Conservation (phyloP, 805 yeast species). For the Candida sonorensis region DNA sequence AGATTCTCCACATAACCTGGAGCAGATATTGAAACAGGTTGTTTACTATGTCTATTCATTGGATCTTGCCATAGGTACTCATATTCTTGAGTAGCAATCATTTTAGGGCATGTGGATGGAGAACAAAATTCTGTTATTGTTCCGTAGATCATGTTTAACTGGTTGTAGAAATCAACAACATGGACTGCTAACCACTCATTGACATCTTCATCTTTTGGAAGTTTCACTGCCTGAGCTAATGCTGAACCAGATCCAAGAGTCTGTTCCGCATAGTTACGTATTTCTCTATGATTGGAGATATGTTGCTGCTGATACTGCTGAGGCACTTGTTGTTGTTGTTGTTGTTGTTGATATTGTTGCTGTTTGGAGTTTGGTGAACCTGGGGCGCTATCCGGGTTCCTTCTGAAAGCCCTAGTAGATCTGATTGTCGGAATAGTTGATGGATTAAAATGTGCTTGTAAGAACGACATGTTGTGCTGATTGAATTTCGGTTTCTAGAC, state of each 20-base stretch:
- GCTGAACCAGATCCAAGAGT: conserved; percentile 92
- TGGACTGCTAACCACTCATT: conserved; percentile 97
- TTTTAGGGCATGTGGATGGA: conserved; percentile 88
- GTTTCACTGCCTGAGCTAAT: conserved; percentile 83
- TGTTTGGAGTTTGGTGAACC: conserved; percentile 17
- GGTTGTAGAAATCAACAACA: conserved; percentile 95
- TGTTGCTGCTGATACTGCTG: conserved; percentile 13
- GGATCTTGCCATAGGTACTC: conserved; percentile 97
- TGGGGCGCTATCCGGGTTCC: conserved; percentile 22
- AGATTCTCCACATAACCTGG: conserved; percentile 91
- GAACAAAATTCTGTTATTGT: conserved; percentile 95
- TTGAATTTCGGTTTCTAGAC: no score
- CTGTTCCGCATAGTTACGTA: conserved; percentile 86
- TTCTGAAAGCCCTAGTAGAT: conserved; percentile 28
- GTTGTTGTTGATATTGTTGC: conserved; percentile 12
- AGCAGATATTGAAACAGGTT: conserved; percentile 85
- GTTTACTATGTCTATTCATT: conserved; percentile 40
- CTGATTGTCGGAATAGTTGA: conserved; percentile 29
- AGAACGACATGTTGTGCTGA: conserved; percentile 16
- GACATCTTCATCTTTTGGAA: conserved; percentile 87
- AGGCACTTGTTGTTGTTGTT: conserved; percentile 8
- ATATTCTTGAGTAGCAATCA: conserved; percentile 97
- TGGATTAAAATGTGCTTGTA: conserved; percentile 24
- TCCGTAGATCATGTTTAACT: conserved; percentile 93
- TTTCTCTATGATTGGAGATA: conserved; percentile 50